Evolutionary conservation across 345 rosid species (phyloP), one percentile per base, ranked within the genome.

Genomic region (Aegle marmelos): DNA sequence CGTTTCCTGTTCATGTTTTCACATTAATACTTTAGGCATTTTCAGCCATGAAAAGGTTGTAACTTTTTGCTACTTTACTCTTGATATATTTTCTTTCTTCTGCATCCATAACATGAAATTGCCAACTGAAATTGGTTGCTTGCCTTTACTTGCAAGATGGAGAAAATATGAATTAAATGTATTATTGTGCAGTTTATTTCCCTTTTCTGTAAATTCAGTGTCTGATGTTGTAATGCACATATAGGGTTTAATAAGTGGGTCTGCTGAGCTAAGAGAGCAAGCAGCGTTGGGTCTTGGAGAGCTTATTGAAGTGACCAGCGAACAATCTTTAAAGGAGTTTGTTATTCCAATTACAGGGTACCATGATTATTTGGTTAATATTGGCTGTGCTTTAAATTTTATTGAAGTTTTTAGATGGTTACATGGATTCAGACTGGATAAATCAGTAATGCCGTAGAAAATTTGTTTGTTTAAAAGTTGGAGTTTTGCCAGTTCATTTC

Each of bases 271-370:
- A 76, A 88, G 98, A 82, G 97, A 94, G 88, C 99, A 94, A 86
- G 99, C 99, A 59, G 98, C 99, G 17, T 74, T 94, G 75, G 98
- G 99, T 81, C 97, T 96, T 70, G 99, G 99, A 74, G 98, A 96
- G 88, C 97, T 96, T 72, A 87, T 96, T 82, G 98, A 96, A 88
- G 97, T 94, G 81, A 96, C 99, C 58, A 94, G 98, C 60, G 99
- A 96, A 84, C 88, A 89, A 83, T 84, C 94, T 13, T 76, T 96
- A 70, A 96, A 87, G 87, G 98, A 89, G 80, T 94, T 94, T 63
- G 98, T 94, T 81, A 96, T 96, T 79, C 97, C 92, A 19, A 90
- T 96, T 82, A 96, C 99, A 53, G 99, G 99, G 99, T 96, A 63
- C 76, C 48, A 66, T 83, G 13, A 50, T 34, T 73, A 70, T 78